phyloP scores from a whole-genome alignment of 345 rosid genomes.

The Raphanus sativus region DNA sequence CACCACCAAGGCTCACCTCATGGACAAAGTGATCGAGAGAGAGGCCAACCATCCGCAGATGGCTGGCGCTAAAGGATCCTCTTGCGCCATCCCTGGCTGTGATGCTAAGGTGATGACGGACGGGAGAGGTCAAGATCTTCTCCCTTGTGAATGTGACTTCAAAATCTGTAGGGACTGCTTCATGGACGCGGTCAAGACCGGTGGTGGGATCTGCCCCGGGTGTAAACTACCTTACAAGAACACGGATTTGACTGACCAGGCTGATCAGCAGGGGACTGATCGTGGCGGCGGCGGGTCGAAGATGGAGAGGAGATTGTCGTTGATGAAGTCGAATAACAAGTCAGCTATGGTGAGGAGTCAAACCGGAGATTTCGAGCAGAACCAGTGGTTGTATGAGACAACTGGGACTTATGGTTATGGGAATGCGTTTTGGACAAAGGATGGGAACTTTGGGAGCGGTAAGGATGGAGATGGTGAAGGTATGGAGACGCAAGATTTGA shows the following conservation, averaged over 20 bases:
- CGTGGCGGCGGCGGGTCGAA: slow-evolving; percentile 58
- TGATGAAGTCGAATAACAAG: slow-evolving; percentile 83
- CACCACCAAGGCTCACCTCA: slow-evolving; percentile 82
- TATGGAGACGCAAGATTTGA: slow-evolving; percentile 65
- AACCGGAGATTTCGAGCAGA: slow-evolving; percentile 94
- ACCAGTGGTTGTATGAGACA: slow-evolving; percentile 90
- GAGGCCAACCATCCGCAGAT: slow-evolving; percentile 92
- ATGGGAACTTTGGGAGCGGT: slow-evolving; percentile 72
- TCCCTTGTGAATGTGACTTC: slow-evolving; percentile 96
- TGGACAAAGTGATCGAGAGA: slow-evolving; percentile 96
- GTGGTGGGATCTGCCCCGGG: slow-evolving; percentile 87
- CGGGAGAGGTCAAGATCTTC: slow-evolving; percentile 82
- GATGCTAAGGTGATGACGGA: slow-evolving; percentile 96
- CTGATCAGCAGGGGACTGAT: slow-evolving; percentile 60
- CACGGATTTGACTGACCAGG: slow-evolving; percentile 67
- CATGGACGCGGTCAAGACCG: slow-evolving; percentile 83
- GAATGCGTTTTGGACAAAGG: slow-evolving; percentile 95
- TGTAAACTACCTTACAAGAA: slow-evolving; percentile 86
- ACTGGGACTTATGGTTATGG: slow-evolving; percentile 93
- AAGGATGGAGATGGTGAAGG: slow-evolving; percentile 64
- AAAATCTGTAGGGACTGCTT: slow-evolving; percentile 93
- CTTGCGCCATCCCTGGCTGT: slow-evolving; percentile 87
- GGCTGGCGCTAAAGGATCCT: slow-evolving; percentile 96
- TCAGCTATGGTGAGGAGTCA: slow-evolving; percentile 90
- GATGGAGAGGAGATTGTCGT: slow-evolving; percentile 90